A percentile compares a stretch with the other conserved stretches of the same genome.
Evolutionary conservation across 805 yeast species (phyloP).

Genomic region (Tetrapisispora taiwanensis): DNA sequence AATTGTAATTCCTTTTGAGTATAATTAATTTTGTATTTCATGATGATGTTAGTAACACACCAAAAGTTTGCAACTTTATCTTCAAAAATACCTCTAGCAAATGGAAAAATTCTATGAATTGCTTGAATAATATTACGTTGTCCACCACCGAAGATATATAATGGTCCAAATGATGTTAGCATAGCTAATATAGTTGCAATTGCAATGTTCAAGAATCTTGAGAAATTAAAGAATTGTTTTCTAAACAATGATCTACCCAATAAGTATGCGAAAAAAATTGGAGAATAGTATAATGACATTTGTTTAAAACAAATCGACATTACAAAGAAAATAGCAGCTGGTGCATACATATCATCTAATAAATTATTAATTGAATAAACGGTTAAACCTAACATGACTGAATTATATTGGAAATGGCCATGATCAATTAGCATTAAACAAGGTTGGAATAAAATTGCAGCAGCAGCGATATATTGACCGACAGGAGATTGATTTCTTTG

Average conservation of each 20-base stretch:
- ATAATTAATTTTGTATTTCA: slow-evolving; percentile 57
- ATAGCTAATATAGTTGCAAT: slow-evolving; percentile 51
- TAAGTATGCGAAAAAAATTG: slow-evolving; percentile 73
- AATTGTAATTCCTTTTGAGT: slow-evolving; percentile 48
- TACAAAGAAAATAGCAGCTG: slow-evolving; percentile 72
- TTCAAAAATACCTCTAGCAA: slow-evolving; percentile 87
- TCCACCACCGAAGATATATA: slow-evolving; percentile 38
- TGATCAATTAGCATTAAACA: slow-evolving; percentile 78
- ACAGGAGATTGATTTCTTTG: slow-evolving; percentile 48
- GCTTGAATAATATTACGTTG: slow-evolving; percentile 35
- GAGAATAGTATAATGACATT: slow-evolving; percentile 90
- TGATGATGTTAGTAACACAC: slow-evolving; percentile 79
- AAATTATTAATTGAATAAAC: slow-evolving; percentile 58
- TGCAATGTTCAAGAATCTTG: slow-evolving; percentile 52
- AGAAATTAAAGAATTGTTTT: slow-evolving; percentile 38
- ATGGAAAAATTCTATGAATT: slow-evolving; percentile 78
- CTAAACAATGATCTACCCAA: slow-evolving; percentile 40
- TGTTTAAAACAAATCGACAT: slow-evolving; percentile 79
- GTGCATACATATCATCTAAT: slow-evolving; percentile 48
- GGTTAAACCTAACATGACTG: slow-evolving; percentile 86
- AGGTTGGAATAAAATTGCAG: slow-evolving; percentile 79
- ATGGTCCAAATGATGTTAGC: slow-evolving; percentile 46
- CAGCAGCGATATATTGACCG: slow-evolving; percentile 66
- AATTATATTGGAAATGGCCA: slow-evolving; percentile 94
- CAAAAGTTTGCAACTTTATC: slow-evolving; percentile 96